Base-by-base conservation (phyloP, 257 asterid genomes). In the Ilex aquifolium region DNA sequence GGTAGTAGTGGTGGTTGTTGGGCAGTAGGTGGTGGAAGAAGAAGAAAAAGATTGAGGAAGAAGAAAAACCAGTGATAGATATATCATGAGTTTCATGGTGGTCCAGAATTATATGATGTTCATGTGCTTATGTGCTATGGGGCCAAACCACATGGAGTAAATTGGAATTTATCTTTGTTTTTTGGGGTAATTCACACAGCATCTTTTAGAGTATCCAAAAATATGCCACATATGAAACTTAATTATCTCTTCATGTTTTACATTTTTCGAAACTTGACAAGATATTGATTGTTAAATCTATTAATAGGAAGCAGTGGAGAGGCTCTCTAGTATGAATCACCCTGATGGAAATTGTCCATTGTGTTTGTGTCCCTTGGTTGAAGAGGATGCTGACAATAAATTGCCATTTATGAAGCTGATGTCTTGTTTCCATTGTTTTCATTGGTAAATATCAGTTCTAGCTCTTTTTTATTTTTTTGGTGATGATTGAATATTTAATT, bases 391-490 rank as follows among this genome's bases (percentile, higher is more conserved):
- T 51, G 80, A 74, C 42, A 65, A 72, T 71, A 65, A 72, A 1
- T 56, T 64, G 65, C 90, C 91, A 48, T 92, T 87, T 81, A 92
- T 92, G 99, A 89, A 92, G 86, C 71, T 92, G 75, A 92, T 92
- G 99, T 87, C 96, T 70, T 92, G 99, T 83, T 92, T 85, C 79
- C 99, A 92, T 71, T 92, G 99, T 75, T 89, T 92, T 80, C 99
- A 92, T 68, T 82, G 97, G 99, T 89, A 68, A 79, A 81, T 62
- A 31, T 53, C 40, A 10, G 14, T 72, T 40, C 49, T 21, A 21
- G 27, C 15, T 42, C 69, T 32, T 54, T 27, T 29, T 27, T n/a
- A n/a, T 29, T 65, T 65, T 64, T 32, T 3, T 66, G 27, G 31
- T 52, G 54, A 32, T 9, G 71, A 42, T 60, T 46, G 36, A 46